Conservation (phyloP, 768 basidiomycete genomes). For the Neoboletus magnificus region DNA sequence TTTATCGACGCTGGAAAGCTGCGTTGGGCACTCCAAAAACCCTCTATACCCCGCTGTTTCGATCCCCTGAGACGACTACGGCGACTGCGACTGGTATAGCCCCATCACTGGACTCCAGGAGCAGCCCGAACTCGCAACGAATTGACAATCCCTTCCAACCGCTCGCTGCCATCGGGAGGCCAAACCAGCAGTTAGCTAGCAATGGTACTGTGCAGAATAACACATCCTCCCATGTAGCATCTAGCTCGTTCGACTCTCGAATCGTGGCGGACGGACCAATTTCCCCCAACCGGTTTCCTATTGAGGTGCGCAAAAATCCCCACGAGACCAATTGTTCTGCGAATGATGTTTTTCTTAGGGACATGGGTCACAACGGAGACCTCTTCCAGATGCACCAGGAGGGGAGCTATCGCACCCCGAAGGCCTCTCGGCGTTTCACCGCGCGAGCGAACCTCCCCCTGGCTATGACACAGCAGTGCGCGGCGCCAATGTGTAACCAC, state of each 20-base stretch:
- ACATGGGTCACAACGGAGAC: not conserved
- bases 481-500: not conserved
- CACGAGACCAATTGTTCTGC: not conserved
- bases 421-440: not conserved
- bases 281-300: not conserved
- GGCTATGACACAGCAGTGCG: conserved; percentile 18
- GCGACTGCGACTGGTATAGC: conserved; percentile 2
- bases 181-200: not conserved
- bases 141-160: not conserved
- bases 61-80: conserved; percentile 1
- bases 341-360: conserved; percentile 4
- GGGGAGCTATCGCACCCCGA: not conserved
- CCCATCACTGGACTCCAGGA: conserved; percentile 7
- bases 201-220: not conserved
- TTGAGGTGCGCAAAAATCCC: conserved; percentile 9
- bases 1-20: conserved; percentile 24
- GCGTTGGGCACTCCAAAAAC: not conserved
- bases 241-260: not conserved
- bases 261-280: not conserved
- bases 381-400: conserved; percentile 4
- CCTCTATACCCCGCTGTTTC: conserved; percentile 2
- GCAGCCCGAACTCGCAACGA: not conserved
- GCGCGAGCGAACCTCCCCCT: conserved; percentile 9
- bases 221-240: not conserved
- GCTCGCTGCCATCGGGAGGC: not conserved